Percentiles rank a stretch among this genome's conserved stretches.
Conservation (phyloP, 352 stramenopile species). For the Pythium sukuiense region DNA sequence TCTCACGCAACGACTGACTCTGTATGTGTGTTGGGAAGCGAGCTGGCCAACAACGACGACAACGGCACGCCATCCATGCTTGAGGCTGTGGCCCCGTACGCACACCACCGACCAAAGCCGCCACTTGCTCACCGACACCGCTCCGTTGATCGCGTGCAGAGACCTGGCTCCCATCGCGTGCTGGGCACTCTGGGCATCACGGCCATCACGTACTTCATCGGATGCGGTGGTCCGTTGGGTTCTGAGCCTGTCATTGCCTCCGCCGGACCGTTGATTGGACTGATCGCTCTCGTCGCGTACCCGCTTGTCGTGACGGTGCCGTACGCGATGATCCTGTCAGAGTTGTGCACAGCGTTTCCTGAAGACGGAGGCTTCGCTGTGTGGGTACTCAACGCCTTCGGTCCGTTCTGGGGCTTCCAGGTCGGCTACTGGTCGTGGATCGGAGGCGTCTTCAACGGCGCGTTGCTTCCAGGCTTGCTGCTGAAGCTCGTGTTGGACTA, state of each 20-base stretch:
- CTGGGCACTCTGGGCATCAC: slow-evolving; percentile 28
- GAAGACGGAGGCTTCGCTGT: slow-evolving; percentile 78
- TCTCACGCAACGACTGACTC: no score
- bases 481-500: slow-evolving; percentile 28
- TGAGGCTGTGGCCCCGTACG: slow-evolving; percentile 6
- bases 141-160: slow-evolving; percentile 9
- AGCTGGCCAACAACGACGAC: neutral
- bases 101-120: neutral
- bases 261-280: slow-evolving; percentile 46
- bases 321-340: slow-evolving; percentile 88
- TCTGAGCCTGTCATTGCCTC: slow-evolving; percentile 30
- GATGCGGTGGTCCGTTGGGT: slow-evolving; percentile 30
- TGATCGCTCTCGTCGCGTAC: slow-evolving; percentile 80
- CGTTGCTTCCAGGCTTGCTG: slow-evolving; percentile 53
- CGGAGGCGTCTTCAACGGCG: slow-evolving; percentile 49
- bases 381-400: slow-evolving; percentile 91
- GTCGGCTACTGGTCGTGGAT: slow-evolving; percentile 80
- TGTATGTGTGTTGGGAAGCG: neutral
- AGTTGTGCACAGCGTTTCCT: slow-evolving; percentile 89
- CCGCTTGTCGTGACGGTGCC: slow-evolving; percentile 87
- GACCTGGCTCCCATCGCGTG: slow-evolving; percentile 25
- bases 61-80: slow-evolving; percentile 6
- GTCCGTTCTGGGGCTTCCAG: slow-evolving; percentile 76
- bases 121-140: neutral
- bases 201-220: slow-evolving; percentile 33